Evolutionary conservation across 2,329 filamentous ascomycete genomes (phyloP).

Genomic region (Exophiala lecanii-corni): DNA sequence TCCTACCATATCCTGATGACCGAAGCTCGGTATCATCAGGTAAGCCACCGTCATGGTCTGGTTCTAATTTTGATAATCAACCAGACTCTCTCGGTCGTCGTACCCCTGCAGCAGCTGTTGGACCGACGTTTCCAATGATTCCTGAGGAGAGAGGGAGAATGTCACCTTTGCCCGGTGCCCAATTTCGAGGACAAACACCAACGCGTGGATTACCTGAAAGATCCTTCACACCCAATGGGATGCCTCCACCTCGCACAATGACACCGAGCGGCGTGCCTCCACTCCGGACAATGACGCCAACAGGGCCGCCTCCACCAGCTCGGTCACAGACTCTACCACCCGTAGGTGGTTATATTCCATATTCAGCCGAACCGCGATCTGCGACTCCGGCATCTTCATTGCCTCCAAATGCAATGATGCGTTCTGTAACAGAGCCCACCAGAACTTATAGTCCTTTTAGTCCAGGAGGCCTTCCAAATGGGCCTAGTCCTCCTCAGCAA

Average conservation of each 20-base stretch:
- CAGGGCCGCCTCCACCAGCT: conserved; percentile 16
- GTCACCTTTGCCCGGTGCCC: conserved; percentile 20
- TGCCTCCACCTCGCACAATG: conserved; percentile 7
- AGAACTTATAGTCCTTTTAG: conserved; percentile 16
- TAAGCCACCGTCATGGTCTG: conserved; percentile 15
- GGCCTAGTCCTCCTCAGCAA: neutral
- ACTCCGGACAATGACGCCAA: conserved; percentile 16
- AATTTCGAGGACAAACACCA: conserved; percentile 21
- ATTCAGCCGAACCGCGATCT: conserved; percentile 17
- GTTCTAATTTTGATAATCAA: conserved; percentile 9
- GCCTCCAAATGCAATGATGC: conserved; percentile 15
- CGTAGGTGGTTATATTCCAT: conserved; percentile 14
- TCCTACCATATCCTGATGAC: conserved; percentile 21
- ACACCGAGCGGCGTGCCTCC: conserved; percentile 13
- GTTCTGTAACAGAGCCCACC: conserved; percentile 11
- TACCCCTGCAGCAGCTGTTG: conserved; percentile 12
- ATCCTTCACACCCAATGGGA: conserved; percentile 20
- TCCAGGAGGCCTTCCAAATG: conserved; percentile 6
- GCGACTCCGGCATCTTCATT: conserved; percentile 18
- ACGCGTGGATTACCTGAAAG: conserved; percentile 20
- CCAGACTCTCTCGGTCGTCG: conserved; percentile 14
- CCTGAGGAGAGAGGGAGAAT: conserved; percentile 20
- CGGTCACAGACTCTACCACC: conserved; percentile 17
- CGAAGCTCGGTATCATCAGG: conserved; percentile 15
- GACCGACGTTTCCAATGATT: conserved; percentile 17